These are phyloP conservation scores for Aspergillus affinis DNA, from an alignment of 495 filamentous ascomycete species.

Conservation along the genomic window DNA sequence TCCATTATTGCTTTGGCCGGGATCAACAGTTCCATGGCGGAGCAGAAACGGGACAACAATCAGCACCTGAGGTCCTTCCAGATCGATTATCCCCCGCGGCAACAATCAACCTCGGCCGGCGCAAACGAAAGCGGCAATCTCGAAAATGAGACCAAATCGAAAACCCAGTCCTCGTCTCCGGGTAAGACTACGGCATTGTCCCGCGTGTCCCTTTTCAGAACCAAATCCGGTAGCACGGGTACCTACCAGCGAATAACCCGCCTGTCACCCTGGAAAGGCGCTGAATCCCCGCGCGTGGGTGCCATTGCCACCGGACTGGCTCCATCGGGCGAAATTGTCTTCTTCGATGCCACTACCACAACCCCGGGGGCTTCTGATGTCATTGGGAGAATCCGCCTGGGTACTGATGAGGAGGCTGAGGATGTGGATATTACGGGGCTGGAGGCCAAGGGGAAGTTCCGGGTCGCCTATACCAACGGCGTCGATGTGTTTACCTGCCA, in stretches of 20 bases:
- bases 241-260: conserved; percentile 78
- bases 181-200: conserved; percentile 55
- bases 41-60: conserved; percentile 75
- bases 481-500: conserved; percentile 61
- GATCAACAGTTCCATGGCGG: conserved; percentile 76
- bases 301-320: conserved; percentile 74
- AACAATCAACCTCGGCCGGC: conserved; percentile 5
- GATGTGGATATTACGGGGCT: conserved; percentile 75
- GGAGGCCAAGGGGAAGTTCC: conserved; percentile 55
- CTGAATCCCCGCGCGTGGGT: conserved; percentile 56
- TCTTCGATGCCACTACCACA: conserved; percentile 64
- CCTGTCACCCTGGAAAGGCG: conserved; percentile 60
- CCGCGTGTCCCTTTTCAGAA: conserved; percentile 62
- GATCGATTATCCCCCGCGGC: conserved; percentile 48
- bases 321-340: conserved; percentile 70
- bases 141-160: conserved; percentile 28
- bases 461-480: conserved; percentile 78
- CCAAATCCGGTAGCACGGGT: conserved; percentile 52
- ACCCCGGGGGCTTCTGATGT: conserved; percentile 57
- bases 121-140: conserved; percentile 16
- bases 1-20: conserved; percentile 72
- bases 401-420: conserved; percentile 65
- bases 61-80: conserved; percentile 83
- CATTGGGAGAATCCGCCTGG: conserved; percentile 64
- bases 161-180: conserved; percentile 14